Evolutionary conservation across 306 rosid species (phyloP), one percentile per base, ranked within the genome.

Genomic region (Biancaea sappan): DNA sequence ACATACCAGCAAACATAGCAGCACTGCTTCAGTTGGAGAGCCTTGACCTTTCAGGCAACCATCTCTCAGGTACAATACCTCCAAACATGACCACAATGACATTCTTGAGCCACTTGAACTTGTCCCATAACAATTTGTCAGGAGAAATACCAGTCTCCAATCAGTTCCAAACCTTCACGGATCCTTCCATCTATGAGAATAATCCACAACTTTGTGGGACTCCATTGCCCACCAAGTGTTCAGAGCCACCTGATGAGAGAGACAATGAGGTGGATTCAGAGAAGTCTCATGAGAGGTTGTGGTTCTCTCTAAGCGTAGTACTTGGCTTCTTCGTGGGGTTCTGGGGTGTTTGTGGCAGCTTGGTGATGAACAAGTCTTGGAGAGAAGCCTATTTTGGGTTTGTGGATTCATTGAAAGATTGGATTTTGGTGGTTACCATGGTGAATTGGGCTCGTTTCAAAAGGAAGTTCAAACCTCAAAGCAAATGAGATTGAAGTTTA

Each of bases 71-170:
- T n/a, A 1, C 8, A 4, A 74, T 48, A 13, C 78, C 71, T 50
- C 71, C 13, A 35, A 62, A 29, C 5, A 32, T 62, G 24, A 37
- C 71, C 47, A 50, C 78, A 2, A 34, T 63, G 18, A 50, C 52
- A 31, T 54, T 8, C n/a, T 24, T 76, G 48, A 40, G 68, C 50
- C 28, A 21, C 44, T 34, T 76, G 61, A 67, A 76, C 38, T 24
- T 76, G 22, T 57, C 69, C 1, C 32, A 21, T 10, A 67, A 76
- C 69, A 76, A 68, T 19, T 44, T 76, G 50, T 7, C 53, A 11
- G 69, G 75, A 3, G 48, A 53, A 57, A 57, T 76, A 53, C 74
- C 74, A 4, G 0, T 0, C 0, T 25, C 68, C 8, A 76, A 4
- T 60, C 80, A 67, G 11, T 72, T 67, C 8, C 69, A 56, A 1